Base-by-base conservation (phyloP, 2,329 filamentous ascomycete species). In the Colletotrichum sojae region DNA sequence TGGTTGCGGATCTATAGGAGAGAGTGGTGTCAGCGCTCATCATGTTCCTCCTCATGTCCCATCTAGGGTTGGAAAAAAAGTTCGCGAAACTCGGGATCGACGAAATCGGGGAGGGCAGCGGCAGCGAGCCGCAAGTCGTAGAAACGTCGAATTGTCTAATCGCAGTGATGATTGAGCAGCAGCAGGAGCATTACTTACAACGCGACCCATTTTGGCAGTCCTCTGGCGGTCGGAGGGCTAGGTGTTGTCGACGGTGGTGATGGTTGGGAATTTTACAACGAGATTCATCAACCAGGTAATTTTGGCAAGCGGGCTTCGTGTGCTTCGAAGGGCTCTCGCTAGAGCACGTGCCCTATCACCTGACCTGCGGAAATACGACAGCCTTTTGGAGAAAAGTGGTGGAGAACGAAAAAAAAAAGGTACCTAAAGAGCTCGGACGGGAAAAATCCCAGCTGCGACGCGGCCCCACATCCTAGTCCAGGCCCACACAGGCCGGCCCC, bases 1-100 rank as follows among this genome's bases (percentile, higher is more conserved):
- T 90, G 88, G 83, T 90, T 90, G 84, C 88, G 87, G 85, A 90
- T 90, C 82, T 83, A 72, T 72, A 74, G 63, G 55, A 69, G 36
- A 18, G 40, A 46, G 40, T 18, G 12, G 16, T 70, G 63, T 71
- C 67, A 71, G 70, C 70, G 31, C 39, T 56, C 49, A 18, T 68
- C 6, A 10, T 51, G 36, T 52, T 46, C 46, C 48, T 57, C 43
- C 27, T 22, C 48, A 18, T 3, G 45, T 25, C 36, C n/a, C 15
- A 48, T 67, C 31, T 58, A 10, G 9, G 27, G 43, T 36, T 36
- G 31, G 25, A n/a, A 59, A 65, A 59, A 52, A 67, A 56, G 55
- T 69, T 69, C 62, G 49, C 54, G 55, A 43, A 16, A 36, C 60
- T 67, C 62, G 62, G 20, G 13, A 20, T 69, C 43, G 62, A 58